Conservation (phyloP, 140 eudicot genomes). For the Senecio squalidus region DNA sequence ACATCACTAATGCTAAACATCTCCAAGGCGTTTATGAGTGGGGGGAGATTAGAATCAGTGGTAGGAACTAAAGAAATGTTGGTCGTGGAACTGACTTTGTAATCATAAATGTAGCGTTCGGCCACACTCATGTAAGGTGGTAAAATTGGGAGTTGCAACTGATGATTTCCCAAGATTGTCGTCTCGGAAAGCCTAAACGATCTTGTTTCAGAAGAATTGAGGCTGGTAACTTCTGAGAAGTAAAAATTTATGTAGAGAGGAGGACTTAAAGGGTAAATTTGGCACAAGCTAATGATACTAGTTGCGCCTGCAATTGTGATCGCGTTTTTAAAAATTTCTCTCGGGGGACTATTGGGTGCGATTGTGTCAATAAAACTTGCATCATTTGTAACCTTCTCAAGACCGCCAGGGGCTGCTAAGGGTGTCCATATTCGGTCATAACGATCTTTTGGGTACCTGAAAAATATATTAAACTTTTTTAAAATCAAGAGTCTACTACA, state of each 20-base stretch:
- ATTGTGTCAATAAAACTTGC: neutral
- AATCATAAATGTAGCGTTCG: constrained; percentile 2
- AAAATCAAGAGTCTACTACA: neutral
- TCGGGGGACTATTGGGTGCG: constrained; percentile 23
- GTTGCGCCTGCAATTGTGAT: constrained; percentile 10
- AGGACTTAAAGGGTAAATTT: neutral
- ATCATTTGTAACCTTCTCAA: neutral
- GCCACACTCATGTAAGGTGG: constrained; percentile 26
- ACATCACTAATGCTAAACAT: constrained; percentile 23
- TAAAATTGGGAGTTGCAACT: constrained; percentile 4
- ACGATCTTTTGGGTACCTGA: constrained; percentile 28
- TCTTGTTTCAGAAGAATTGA: constrained; percentile 17
- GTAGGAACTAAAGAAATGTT: constrained; percentile 29
- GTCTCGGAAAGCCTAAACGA: constrained; percentile 24
- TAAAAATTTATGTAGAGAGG: constrained; percentile 24
- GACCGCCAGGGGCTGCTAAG: neutral
- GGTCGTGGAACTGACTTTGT: constrained; percentile 13
- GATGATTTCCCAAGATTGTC: neutral
- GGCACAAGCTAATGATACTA: neutral
- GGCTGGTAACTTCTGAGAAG: constrained; percentile 33
- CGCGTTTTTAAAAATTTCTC: constrained; percentile 18
- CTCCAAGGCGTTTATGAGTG: constrained; percentile 50
- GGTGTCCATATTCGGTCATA: constrained; percentile 44
- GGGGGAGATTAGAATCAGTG: constrained; percentile 32
- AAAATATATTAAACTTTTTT: neutral